phyloP scores from a whole-genome alignment of 2,329 filamentous ascomycete species.

The Trichoderma sp. region DNA sequence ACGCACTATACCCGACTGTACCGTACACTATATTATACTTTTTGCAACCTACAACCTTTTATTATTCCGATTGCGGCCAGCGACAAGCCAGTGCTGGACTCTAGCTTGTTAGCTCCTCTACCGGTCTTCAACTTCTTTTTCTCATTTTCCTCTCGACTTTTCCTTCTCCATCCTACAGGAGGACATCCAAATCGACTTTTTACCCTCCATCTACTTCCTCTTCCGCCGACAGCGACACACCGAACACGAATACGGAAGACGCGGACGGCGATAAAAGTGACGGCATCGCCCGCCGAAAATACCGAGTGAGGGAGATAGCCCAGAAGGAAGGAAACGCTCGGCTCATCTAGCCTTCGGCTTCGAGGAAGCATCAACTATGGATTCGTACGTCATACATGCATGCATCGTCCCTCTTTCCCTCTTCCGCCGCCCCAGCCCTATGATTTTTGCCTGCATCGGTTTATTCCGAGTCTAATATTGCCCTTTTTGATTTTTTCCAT shows the following conservation, averaged over 20 bases:
- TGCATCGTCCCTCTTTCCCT: conserved; percentile 14
- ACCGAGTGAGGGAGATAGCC: neutral
- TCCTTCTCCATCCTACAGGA: neutral
- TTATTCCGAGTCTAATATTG: neutral
- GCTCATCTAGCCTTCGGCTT: conserved; percentile 5
- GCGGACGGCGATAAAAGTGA: neutral
- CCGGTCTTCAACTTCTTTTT: neutral
- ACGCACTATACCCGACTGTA: conserved; percentile 1
- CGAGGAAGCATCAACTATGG: conserved; percentile 26
- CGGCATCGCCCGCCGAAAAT: neutral
- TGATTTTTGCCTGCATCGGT: conserved; percentile 1
- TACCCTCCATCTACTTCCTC: neutral
- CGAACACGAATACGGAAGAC: conserved; percentile 2
- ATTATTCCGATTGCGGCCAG: conserved; percentile 15
- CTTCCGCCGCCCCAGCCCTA: neutral
- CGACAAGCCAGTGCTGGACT: conserved; percentile 19
- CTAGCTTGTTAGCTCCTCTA: conserved; percentile 8
- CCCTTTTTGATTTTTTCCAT: neutral
- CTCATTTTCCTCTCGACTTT: neutral
- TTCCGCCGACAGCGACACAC: neutral
- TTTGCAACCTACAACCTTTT: conserved; percentile 10
- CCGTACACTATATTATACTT: neutral
- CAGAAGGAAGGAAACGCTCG: neutral
- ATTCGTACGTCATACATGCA: conserved; percentile 31
- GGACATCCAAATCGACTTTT: neutral